phyloP scores from a whole-genome alignment of 768 basidiomycete genomes.

The Leccinum variicolor region DNA sequence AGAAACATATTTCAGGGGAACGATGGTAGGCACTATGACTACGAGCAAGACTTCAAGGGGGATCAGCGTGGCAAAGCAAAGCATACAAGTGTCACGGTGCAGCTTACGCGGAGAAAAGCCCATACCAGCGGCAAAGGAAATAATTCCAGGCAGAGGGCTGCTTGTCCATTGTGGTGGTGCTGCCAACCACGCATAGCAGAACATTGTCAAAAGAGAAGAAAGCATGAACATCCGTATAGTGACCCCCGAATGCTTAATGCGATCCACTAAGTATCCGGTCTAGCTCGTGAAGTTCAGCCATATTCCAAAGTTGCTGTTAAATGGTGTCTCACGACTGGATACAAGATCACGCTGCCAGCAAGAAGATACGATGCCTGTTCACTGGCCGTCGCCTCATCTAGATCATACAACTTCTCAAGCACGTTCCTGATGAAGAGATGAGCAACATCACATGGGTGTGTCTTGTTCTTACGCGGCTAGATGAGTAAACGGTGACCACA shows the following conservation, averaged over 20 bases:
- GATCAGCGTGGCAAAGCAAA: constrained; percentile 2
- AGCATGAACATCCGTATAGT: constrained; percentile 55
- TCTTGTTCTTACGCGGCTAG: constrained; percentile 58
- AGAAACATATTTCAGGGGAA: constrained; percentile 68
- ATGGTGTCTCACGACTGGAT: constrained; percentile 54
- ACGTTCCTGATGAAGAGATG: constrained; percentile 50
- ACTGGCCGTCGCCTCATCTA: constrained; percentile 60
- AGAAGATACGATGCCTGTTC: constrained; percentile 68
- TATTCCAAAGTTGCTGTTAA: neutral
- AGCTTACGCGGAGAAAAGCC: constrained; percentile 65
- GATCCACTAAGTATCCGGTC: constrained; percentile 68
- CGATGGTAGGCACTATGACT: constrained; percentile 69
- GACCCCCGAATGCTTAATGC: constrained; percentile 51
- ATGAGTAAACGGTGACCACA: constrained; percentile 78
- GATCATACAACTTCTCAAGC: constrained; percentile 61
- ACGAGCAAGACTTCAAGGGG: constrained; percentile 58
- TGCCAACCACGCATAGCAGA: constrained; percentile 65
- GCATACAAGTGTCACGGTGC: neutral
- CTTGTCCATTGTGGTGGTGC: constrained; percentile 55
- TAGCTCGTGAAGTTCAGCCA: constrained; percentile 22
- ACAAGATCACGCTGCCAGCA: constrained; percentile 63
- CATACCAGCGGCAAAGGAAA: constrained; percentile 61
- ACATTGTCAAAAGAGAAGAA: constrained; percentile 57
- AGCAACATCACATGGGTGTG: neutral
- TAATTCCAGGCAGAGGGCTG: constrained; percentile 59